Evolutionary conservation across 352 stramenopile species (phyloP), one percentile per base, ranked within the genome.

Genomic region (Chrysophaeum taylorii): DNA sequence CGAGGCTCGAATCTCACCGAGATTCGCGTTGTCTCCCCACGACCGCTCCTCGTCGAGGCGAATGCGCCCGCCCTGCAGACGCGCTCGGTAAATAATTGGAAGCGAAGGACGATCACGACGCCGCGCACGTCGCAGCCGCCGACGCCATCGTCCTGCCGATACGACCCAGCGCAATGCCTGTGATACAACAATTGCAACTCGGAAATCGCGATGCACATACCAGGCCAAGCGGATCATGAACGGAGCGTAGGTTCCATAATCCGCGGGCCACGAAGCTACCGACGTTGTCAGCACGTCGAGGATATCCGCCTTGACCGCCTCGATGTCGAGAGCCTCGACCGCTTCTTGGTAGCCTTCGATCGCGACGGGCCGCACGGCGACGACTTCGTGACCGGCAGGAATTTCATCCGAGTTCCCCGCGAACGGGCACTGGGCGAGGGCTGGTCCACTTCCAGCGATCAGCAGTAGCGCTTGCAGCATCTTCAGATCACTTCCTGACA

Each of bases 191-290:
- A 27, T 33, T 52, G 23, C 15, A 18, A 71, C 16, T 31, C 70
- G 71, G 52, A 38, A 50, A 71, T 33, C 70, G 42, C 35, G 18
- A 16, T 43, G 23, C 35, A 41, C 18, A 69, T 82, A 79, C 77
- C 78, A 82, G 35, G 79, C 81, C 38, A 84, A 78, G 52, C 87
- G 82, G 73, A 93, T 87, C 68, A 93, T 85, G n/a, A 94, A 83
- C 12, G 82, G 84, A 25, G 84, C 87, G 78, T 94, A 93, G 78
- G 92, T 81, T 15, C 84, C 85, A 70, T 87, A 92, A 78, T 93
- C 87, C 0, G 86, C 84, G 16, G 88, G 88, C 88, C 88, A 94
- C 36, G 81, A 87, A 50, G 84, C 79, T 70, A 91, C 71, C 33
- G 81, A 89, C 62, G 85, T 79, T 18, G 83, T 92, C 71, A 94